Evolutionary conservation across 2,329 filamentous ascomycete genomes (phyloP).

Genomic region (Penicillium sp.): DNA sequence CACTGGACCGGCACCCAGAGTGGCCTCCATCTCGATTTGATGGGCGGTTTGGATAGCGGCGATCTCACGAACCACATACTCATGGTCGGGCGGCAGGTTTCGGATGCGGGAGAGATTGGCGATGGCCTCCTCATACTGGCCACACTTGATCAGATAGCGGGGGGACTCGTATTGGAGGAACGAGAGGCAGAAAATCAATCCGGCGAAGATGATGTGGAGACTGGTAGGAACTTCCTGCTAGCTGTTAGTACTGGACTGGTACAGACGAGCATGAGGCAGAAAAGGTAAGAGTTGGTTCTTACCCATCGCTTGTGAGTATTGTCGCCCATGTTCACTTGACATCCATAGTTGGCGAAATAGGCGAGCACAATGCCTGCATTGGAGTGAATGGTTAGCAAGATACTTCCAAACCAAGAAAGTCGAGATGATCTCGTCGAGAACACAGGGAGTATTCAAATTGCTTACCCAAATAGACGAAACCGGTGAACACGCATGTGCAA

Average conservation of each 20-base stretch:
- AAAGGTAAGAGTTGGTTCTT: conserved; percentile 26
- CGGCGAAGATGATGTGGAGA: conserved; percentile 76
- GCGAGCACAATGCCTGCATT: conserved; percentile 68
- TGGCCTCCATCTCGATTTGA: conserved; percentile 71
- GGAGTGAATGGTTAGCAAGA: neutral
- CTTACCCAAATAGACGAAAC: conserved; percentile 62
- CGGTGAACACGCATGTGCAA: conserved; percentile 70
- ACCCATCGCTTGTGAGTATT: conserved; percentile 51
- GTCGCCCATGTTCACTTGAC: conserved; percentile 53
- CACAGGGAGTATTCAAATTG: neutral
- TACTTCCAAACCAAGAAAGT: neutral
- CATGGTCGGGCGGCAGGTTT: conserved; percentile 59
- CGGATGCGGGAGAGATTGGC: conserved; percentile 56
- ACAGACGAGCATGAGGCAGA: conserved; percentile 24
- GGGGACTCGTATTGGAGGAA: conserved; percentile 71
- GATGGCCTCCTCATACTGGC: conserved; percentile 54
- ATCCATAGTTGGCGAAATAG: conserved; percentile 73
- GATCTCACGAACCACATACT: conserved; percentile 64
- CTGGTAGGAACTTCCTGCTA: conserved; percentile 62
- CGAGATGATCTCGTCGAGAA: neutral
- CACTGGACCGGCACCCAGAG: conserved; percentile 63
- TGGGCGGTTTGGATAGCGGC: conserved; percentile 65
- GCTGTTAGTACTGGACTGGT: conserved; percentile 1
- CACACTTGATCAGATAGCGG: conserved; percentile 68
- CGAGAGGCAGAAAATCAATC: conserved; percentile 68